These are phyloP conservation scores for Pythium sukuiense DNA, from an alignment of 352 stramenopile species.

Conservation along the genomic window DNA sequence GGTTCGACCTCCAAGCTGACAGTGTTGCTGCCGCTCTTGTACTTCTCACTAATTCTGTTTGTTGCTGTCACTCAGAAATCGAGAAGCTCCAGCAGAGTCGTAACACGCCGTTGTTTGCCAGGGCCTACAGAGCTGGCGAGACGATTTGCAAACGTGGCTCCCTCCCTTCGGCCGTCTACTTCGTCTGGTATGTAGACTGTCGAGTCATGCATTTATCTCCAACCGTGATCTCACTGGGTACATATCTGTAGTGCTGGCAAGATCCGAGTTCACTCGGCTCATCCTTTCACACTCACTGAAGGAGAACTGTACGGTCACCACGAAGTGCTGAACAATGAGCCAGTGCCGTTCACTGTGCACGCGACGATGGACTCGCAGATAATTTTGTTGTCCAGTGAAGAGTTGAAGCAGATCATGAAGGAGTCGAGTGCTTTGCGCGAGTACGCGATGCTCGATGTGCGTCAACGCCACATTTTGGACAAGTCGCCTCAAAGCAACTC, in stretches of 20 bases:
- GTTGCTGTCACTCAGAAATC: constrained; percentile 37
- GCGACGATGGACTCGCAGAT: constrained; percentile 59
- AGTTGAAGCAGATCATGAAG: constrained; percentile 54
- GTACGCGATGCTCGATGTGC: constrained; percentile 21
- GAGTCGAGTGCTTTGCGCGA: constrained; percentile 32
- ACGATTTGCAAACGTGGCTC: constrained; percentile 66
- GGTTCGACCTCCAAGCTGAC: constrained; percentile 30
- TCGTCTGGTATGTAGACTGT: constrained; percentile 54
- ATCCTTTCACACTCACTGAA: constrained; percentile 53
- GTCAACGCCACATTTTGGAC: constrained; percentile 13
- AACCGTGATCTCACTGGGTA: background rate
- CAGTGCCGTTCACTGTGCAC: constrained; percentile 65
- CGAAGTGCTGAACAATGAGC: constrained; percentile 70
- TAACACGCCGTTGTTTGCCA: constrained; percentile 76
- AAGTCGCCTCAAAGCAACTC: background rate
- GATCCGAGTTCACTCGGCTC: constrained; percentile 65
- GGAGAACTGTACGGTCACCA: constrained; percentile 62
- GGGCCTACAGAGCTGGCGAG: constrained; percentile 61
- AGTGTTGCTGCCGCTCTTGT: background rate
- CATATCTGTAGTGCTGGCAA: constrained; percentile 44
- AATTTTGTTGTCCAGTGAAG: constrained; percentile 59
- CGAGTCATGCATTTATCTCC: background rate
- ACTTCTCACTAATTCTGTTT: background rate
- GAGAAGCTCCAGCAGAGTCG: constrained; percentile 36
- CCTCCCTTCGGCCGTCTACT: constrained; percentile 72